Evolutionary conservation across 768 basidiomycete species (phyloP), one percentile per base, ranked within the genome.

Genomic region (Holtermanniella nyarrowii): DNA sequence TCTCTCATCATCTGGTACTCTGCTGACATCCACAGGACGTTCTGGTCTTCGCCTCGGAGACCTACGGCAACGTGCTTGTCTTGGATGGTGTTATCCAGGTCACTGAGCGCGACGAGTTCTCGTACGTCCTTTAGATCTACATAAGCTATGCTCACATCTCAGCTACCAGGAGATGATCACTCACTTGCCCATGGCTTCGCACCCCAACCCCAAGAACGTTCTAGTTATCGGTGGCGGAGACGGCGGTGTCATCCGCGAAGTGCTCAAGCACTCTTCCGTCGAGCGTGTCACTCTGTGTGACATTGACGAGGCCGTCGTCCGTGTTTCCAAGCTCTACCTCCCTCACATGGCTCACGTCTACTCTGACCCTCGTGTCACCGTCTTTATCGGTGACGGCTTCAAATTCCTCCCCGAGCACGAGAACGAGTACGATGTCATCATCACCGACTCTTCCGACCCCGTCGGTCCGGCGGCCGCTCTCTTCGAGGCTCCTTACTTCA

Each of bases 131-230:
- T 42, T 37, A 16, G 14, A 43, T 14, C 31, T n/a, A 16, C 14
- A 26, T 10, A 27, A 43, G 2, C 18, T 27, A 48, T 43, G 21
- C 5, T 25, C 27, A 20, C 4, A 49, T 58, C 23, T 11, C 62
- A 95, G 89, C 11, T 96, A 97, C 74, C 90, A 96, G 67, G 93
- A 99, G 76, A 95, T 97, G 93, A 97, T 99, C 65, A 79, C 93
- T 4, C 93, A 97, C 74, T 75, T 99, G 48, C 95, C 95, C n/a
- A 78, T 97, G 57, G 83, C 88, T 12, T 88, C 83, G 54, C 95
- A 99, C 73, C 93, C 95, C 21, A 86, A 95, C 76, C 95, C 93
- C 0, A 85, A 86, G 74, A 83, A 84, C 63, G 93, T 97, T 16
- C 82, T 99, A 26, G 95, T 99, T 52, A 91, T 99, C 55, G 95